phyloP scores from a whole-genome alignment of 2,329 filamentous ascomycete species.

The Sarocladium oryzae region DNA sequence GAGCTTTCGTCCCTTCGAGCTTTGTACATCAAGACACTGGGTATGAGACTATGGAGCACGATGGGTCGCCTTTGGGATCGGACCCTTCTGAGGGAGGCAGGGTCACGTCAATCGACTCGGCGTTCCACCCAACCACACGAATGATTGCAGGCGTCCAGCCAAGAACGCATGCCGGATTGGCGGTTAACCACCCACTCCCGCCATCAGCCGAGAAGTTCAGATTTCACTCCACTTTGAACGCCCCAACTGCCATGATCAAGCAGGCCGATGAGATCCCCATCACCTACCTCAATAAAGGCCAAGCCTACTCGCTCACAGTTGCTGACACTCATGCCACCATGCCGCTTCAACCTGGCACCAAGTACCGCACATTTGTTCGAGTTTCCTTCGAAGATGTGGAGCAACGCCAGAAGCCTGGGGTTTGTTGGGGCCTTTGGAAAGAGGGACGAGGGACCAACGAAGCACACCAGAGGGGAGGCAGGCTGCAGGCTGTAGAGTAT shows the following conservation, averaged over 20 bases:
- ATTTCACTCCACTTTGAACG: constrained; percentile 83
- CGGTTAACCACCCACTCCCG: constrained; percentile 41
- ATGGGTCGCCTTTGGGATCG: constrained; percentile 58
- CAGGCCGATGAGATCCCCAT: constrained; percentile 85
- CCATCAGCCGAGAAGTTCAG: constrained; percentile 68
- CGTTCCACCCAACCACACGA: constrained; percentile 55
- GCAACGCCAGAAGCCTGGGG: constrained; percentile 73
- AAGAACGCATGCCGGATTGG: constrained; percentile 38
- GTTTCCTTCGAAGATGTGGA: constrained; percentile 96
- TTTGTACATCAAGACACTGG: constrained; percentile 76
- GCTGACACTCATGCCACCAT: constrained; percentile 65
- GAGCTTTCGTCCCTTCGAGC: constrained; percentile 66
- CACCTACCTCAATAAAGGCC: constrained; percentile 97
- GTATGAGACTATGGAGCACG: constrained; percentile 74
- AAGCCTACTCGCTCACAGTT: constrained; percentile 83
- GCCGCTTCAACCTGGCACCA: constrained; percentile 52
- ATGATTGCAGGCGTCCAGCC: constrained; percentile 49
- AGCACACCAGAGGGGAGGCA: constrained; percentile 86
- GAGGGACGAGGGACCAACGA: constrained; percentile 94
- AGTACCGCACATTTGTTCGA: constrained; percentile 86
- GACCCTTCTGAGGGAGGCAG: constrained; percentile 44
- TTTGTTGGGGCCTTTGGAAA: constrained; percentile 89
- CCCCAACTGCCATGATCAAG: constrained; percentile 94
- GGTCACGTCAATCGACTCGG: constrained; percentile 51
- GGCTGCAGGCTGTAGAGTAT: constrained; percentile 90